phyloP scores from a whole-genome alignment of 768 basidiomycete genomes.

The Suillus sp. region DNA sequence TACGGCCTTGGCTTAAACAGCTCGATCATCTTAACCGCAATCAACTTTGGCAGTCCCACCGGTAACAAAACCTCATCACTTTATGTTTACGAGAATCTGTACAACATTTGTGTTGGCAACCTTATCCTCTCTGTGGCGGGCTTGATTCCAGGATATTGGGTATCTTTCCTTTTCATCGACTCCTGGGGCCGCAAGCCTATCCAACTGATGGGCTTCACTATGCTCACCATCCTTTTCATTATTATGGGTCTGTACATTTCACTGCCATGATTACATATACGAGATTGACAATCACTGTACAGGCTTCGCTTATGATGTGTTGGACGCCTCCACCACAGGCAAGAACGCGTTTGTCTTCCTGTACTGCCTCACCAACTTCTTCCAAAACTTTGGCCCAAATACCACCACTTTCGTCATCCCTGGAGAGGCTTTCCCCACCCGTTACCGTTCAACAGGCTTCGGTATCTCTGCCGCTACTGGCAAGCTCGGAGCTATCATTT shows the following conservation, averaged over 20 bases:
- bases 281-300: conserved; percentile 13
- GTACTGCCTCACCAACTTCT: conserved; percentile 87
- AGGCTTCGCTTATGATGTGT: conserved; percentile 70
- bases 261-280: not conserved
- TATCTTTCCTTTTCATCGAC: conserved; percentile 65
- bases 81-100: conserved; percentile 56
- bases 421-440: conserved; percentile 85
- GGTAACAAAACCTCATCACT: conserved; percentile 29
- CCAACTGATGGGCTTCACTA: conserved; percentile 74
- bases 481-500: conserved; percentile 81
- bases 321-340: conserved; percentile 43
- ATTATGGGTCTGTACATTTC: conserved; percentile 57
- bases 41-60: conserved; percentile 57
- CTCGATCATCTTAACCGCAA: conserved; percentile 69
- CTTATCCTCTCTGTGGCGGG: conserved; percentile 76
- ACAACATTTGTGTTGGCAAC: conserved; percentile 74
- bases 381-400: conserved; percentile 89
- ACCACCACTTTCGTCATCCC: conserved; percentile 81
- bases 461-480: conserved; percentile 84
- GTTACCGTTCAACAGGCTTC: conserved; percentile 83
- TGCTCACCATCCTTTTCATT: conserved; percentile 67
- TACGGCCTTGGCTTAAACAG: conserved; percentile 90
- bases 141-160: conserved; percentile 76
- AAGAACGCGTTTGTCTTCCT: conserved; percentile 74
- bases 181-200: conserved; percentile 81